Evolutionary conservation across 2,329 filamentous ascomycete genomes (phyloP).

Genomic region (Ophidiomyces ophidiicola): DNA sequence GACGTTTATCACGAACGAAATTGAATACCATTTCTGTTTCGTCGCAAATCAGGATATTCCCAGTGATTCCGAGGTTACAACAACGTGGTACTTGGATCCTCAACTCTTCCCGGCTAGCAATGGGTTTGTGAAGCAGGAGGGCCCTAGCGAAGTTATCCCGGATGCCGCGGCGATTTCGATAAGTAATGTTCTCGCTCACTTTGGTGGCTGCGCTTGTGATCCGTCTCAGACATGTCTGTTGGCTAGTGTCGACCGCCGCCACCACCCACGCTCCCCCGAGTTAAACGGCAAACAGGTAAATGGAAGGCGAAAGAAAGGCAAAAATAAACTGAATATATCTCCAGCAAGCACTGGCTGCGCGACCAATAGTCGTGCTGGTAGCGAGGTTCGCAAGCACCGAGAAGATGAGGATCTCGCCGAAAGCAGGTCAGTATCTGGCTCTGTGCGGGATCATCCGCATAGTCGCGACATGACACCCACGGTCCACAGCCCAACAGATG

Average conservation of each 20-base stretch:
- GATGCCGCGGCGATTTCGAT: slow-evolving; percentile 35
- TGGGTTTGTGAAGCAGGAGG: slow-evolving; percentile 32
- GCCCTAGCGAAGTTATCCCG: slow-evolving; percentile 26
- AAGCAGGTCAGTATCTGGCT: slow-evolving; percentile 46
- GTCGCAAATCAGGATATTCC: slow-evolving; percentile 67
- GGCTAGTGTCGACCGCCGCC: slow-evolving; percentile 34
- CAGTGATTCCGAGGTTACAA: slow-evolving; percentile 40
- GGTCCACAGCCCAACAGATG: slow-evolving; percentile 38
- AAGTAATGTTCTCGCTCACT: slow-evolving; percentile 38
- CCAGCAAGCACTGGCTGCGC: slow-evolving; percentile 42
- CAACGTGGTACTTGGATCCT: slow-evolving; percentile 38
- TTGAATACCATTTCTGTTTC: slow-evolving; percentile 85
- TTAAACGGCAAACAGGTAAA: slow-evolving; percentile 31
- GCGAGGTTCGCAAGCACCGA: slow-evolving; percentile 41
- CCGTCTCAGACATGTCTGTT: slow-evolving; percentile 29
- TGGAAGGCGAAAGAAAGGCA: slow-evolving; percentile 39
- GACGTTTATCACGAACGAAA: slow-evolving; percentile 65
- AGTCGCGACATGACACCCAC: slow-evolving; percentile 53
- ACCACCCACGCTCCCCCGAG: slow-evolving; percentile 25
- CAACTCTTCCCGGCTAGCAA: slow-evolving; percentile 29
- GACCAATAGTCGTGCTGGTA: slow-evolving; percentile 47
- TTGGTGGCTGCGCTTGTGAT: slow-evolving; percentile 39
- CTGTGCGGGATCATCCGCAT: slow-evolving; percentile 42
- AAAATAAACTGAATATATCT: slow-evolving; percentile 37
- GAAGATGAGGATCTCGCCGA: slow-evolving; percentile 48